Evolutionary conservation across 345 rosid species (phyloP).

Genomic region (Rhodomyrtus tomentosa): DNA sequence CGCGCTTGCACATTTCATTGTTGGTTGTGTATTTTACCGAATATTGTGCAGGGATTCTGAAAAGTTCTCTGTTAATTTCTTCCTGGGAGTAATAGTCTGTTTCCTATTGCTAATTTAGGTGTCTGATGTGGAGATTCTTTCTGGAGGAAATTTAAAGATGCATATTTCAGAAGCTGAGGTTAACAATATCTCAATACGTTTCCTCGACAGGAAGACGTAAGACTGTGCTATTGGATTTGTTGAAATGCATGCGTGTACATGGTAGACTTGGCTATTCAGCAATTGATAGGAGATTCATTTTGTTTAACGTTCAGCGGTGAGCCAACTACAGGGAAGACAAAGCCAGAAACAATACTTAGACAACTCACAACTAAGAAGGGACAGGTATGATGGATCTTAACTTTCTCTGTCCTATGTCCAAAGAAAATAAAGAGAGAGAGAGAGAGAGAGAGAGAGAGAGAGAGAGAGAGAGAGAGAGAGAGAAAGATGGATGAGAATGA

Average conservation of each 20-base stretch:
- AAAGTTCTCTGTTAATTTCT: not conserved
- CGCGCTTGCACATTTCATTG: not conserved
- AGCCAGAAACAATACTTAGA: slow-evolving; percentile 69
- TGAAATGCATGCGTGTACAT: not conserved
- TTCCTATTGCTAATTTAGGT: slow-evolving; percentile 30
- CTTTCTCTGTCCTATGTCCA: not conserved
- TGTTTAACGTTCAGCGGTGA: slow-evolving; percentile 53
- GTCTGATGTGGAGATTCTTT: slow-evolving; percentile 77
- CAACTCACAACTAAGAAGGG: slow-evolving; percentile 96
- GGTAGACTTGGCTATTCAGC: not conserved
- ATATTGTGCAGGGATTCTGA: not conserved
- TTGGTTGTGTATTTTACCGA: not conserved
- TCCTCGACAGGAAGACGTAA: slow-evolving; percentile 88
- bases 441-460: not conserved
- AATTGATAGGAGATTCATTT: not conserved
- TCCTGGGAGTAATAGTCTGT: not conserved
- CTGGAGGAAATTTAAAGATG: slow-evolving; percentile 84
- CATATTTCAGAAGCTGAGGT: slow-evolving; percentile 96
- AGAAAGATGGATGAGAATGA: not conserved
- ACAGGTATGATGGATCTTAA: slow-evolving; percentile 35
- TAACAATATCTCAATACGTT: slow-evolving; percentile 71
- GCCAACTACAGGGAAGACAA: slow-evolving; percentile 82
- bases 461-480: not conserved
- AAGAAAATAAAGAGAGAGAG: not conserved
- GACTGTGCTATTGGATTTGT: slow-evolving; percentile 15